Evolutionary conservation across 257 asterid species (phyloP), one percentile per base, ranked within the genome.

Genomic region (Primulina huaijiensis): DNA sequence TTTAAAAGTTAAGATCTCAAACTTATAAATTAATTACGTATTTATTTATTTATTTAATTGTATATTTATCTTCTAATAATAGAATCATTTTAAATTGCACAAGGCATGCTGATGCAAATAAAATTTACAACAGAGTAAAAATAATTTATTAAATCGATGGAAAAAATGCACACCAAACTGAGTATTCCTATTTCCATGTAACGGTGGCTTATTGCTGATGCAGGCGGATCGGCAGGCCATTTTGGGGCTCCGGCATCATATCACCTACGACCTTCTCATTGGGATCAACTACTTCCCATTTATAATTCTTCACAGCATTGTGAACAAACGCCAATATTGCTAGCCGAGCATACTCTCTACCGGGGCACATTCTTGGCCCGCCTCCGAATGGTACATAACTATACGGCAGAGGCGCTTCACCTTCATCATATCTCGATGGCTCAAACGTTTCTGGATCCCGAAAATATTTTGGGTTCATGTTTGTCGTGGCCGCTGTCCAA

Each of bases 341-440:
- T 1, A 87, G 74, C n/a, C 96, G 77, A 1, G 96, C 96, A 33
- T 87, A 89, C 53, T 89, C 96, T 81, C 87, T 89, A 2, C 96
- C 96, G 0, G 96, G 96, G 72, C 96, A 87, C 82, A 79, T 65
- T 77, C 95, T 84, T 14, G 89, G 92, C 21, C 96, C 96, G 1
- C 96, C 91, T 23, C 96, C 96, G 53, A 88, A 88, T 0, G 96
- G 95, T 0, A 84, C 84, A 8, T 83, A 80, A 0, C 90, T 77
- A 64, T 88, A 90, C 0, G 96, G 87, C 1, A 79, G 71, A 1
- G 74, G 81, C 0, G 72, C 82, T 64, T 80, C 86, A 0, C 83
- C 79, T 64, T 68, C 85, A 0, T 83, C 88, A 37, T 74, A 87
- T 57, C 96, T 87, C 20, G 88, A 77, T 0, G 96, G 96, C 21